Base-by-base conservation (phyloP, 371 early-diverging fungal genomes). In the Rhizomucor miehei region DNA sequence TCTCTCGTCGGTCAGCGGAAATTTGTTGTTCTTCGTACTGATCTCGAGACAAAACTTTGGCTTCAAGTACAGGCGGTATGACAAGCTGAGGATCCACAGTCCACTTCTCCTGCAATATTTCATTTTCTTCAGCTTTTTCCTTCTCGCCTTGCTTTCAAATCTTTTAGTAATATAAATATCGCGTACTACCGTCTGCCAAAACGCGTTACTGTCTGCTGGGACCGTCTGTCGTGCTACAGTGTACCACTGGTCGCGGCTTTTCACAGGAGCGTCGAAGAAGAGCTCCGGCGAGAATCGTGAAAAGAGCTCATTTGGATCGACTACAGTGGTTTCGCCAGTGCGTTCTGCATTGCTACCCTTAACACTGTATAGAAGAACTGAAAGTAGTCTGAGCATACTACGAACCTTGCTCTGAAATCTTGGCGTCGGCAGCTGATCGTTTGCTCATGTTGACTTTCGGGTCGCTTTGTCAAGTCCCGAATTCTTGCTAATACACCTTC, bases 61-160 rank as follows among this genome's bases (percentile, higher is more conserved):
- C 81, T 36, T 67, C 70, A 44, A 79, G 69, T 16, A 89, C 61
- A 0, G 89, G 89, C 5, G 89, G 89, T 21, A 88, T 86, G 17
- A 84, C 71, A 37, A 71, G 66, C 35, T 86, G 80, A 2, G 87
- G 84, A 29, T 85, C 84, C 11, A 53, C 34, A 11, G 83, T 82
- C 89, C 89, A 89, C 19, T 79, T 79, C 38, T 69, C 70, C 79
- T 85, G 29, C 5, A 5, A 8, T 29, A 29, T 29, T 29, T 29
- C 29, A 5, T 29, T 29, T 29, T 3, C 5, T 8, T 29, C 29
- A 29, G 8, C n/a, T 49, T 17, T 21, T 46, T 46, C 49, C 13
- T 16, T 11, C 2, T 14, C 35, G 5, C 29, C 25, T 24, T 6
- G 14, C 41, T 3, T 6, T 25, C 23, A 20, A 12, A 44, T 23